Conservation (phyloP, 2,329 filamentous ascomycete species). For the Aphanocladium album region DNA sequence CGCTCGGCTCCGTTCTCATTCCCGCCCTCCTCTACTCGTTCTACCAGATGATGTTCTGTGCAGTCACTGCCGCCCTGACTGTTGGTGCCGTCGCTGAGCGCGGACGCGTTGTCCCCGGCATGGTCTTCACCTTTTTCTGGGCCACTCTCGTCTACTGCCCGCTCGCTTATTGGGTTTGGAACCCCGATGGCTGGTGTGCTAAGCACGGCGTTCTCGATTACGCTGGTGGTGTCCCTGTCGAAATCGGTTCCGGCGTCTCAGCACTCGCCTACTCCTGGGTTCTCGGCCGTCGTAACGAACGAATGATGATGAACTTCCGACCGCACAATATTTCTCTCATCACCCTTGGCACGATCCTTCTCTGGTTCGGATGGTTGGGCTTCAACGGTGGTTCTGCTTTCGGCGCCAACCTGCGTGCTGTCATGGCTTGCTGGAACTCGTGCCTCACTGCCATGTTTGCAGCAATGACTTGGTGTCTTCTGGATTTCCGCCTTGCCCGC, state of each 20-base stretch:
- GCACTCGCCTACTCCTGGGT: slow-evolving; percentile 95
- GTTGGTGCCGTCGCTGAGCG: slow-evolving; percentile 91
- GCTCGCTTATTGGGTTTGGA: slow-evolving; percentile 95
- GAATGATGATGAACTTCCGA: slow-evolving; percentile 99
- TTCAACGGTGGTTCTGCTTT: slow-evolving; percentile 98
- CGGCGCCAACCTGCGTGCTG: slow-evolving; percentile 87
- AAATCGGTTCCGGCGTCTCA: slow-evolving; percentile 90
- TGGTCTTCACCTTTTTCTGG: slow-evolving; percentile 97
- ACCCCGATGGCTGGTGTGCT: slow-evolving; percentile 87
- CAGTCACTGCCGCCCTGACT: slow-evolving; percentile 84
- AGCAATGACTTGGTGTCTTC: slow-evolving; percentile 87
- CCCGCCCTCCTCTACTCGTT: slow-evolving; percentile 90
- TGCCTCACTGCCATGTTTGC: slow-evolving; percentile 91
- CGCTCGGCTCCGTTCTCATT: slow-evolving; percentile 80
- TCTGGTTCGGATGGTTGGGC: slow-evolving; percentile 98
- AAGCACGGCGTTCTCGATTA: slow-evolving; percentile 92
- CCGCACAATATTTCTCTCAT: slow-evolving; percentile 98
- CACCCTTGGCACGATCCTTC: slow-evolving; percentile 87
- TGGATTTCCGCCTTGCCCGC: slow-evolving; percentile 88
- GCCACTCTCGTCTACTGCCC: slow-evolving; percentile 97
- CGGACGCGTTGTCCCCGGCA: slow-evolving; percentile 83
- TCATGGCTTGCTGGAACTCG: slow-evolving; percentile 97
- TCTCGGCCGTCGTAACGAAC: slow-evolving; percentile 91
- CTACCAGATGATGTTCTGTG: slow-evolving; percentile 99
- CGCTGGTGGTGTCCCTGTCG: slow-evolving; percentile 92